Percentiles rank a stretch among this genome's conserved stretches.
Conservation (phyloP, 306 rosid species). For the Quercus engelmannii region DNA sequence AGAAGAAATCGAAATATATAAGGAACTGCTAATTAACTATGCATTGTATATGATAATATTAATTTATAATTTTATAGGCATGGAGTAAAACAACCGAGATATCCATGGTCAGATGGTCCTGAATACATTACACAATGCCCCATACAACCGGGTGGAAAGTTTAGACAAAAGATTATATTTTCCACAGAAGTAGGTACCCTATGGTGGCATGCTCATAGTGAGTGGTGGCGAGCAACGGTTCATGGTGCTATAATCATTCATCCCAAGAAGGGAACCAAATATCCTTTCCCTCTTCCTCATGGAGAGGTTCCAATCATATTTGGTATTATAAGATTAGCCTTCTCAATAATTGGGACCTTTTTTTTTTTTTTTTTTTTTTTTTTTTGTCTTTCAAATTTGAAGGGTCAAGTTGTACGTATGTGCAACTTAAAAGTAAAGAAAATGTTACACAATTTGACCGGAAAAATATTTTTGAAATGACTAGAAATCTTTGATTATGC, state of each 20-base stretch:
- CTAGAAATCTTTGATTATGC: neutral
- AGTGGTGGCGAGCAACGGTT: conserved; percentile 60
- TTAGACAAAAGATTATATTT: conserved; percentile 32
- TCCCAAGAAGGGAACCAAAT: conserved; percentile 24
- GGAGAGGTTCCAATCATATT: conserved; percentile 41
- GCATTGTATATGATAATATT: too few relatives aligned
- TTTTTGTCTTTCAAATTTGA: too few relatives aligned
- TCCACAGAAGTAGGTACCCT: conserved; percentile 50
- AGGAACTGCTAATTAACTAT: too few relatives aligned
- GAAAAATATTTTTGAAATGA: neutral
- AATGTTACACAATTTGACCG: neutral
- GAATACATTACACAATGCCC: conserved; percentile 49
- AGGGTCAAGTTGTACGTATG: neutral
- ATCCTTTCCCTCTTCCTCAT: conserved; percentile 41
- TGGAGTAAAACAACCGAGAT: conserved; percentile 40
- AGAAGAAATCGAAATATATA: too few relatives aligned
- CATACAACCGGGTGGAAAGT: conserved; percentile 35
- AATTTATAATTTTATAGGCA: conserved; percentile 25
- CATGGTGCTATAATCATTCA: conserved; percentile 45
- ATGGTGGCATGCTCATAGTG: conserved; percentile 75
- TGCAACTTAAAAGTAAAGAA: neutral
- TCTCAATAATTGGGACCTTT: neutral
- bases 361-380: neutral
- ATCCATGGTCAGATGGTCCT: conserved; percentile 50
- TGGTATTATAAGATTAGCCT: conserved; percentile 21